Base-by-base conservation (phyloP, 164 flowering plant species). In the Hamamelis virginiana region DNA sequence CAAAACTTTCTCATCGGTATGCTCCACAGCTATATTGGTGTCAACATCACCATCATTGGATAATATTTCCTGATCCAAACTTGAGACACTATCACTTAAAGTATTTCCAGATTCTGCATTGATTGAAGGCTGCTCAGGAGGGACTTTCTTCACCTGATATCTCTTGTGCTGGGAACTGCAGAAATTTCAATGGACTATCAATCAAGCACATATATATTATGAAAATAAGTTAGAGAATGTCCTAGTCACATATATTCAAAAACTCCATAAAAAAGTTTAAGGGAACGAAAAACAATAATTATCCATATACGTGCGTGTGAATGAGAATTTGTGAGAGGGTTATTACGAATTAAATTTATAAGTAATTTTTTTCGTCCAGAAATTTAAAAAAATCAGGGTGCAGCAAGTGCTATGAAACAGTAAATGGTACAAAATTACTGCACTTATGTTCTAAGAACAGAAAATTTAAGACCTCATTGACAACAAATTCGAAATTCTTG, bases 121-220 rank as follows among this genome's bases (percentile, higher is more conserved):
- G 22, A 73, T 53, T 18, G 83, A 82, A 62, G 65, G 69, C 43
- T 47, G 75, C 64, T 81, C 76, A 25, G 75, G 75, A 56, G 84
- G 65, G 3, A 69, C 52, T 76, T 86, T 86, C 83, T 87, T 94
- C 27, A 72, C 62, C 15, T 73, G 80, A 22, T 83, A 86, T 72
- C 82, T 89, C 84, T 77, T 87, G 12, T 71, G 77, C 62, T 76
- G 86, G 12, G 86, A 85, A 70, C 96, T 91, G 87, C 76, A 80
- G 4, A 68, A 38, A 67, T 58, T 50, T 46, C 58, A 64, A 59
- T 19, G 44, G 9, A 53, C 48, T 15, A 52, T 66, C 59, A 53
- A 22, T 15, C 41, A 64, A 70, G 27, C 38, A 12, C 62, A 59
- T 8, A 63, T 19, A 13, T 19, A 15, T 10, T n/a, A 43, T 2